phyloP scores from a whole-genome alignment of 2,329 filamentous ascomycete species.

The Plectosphaerella cucumerina region DNA sequence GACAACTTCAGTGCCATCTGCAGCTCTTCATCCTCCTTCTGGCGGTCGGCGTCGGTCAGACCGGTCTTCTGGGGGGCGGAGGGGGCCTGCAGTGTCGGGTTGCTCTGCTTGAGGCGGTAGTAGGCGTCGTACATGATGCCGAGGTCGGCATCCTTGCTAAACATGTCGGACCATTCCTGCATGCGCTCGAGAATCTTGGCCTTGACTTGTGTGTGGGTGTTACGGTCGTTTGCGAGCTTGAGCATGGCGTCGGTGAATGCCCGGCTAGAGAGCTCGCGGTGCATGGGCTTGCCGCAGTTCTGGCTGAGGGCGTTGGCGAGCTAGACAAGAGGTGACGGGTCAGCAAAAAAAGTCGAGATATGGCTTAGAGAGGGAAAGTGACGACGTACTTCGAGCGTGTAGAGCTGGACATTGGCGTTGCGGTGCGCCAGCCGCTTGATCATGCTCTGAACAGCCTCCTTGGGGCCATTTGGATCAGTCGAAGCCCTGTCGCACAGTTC shows the following conservation, averaged over 20 bases:
- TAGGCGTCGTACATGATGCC: slow-evolving; percentile 98
- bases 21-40: slow-evolving; percentile 94
- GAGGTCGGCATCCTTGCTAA: slow-evolving; percentile 80
- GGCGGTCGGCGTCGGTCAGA: slow-evolving; percentile 83
- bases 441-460: slow-evolving; percentile 83
- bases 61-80: slow-evolving; percentile 91
- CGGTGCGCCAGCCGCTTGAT: slow-evolving; percentile 90
- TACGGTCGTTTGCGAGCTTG: slow-evolving; percentile 87
- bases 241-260: slow-evolving; percentile 93
- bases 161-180: slow-evolving; percentile 96
- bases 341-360: too few relatives aligned
- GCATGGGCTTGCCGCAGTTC: slow-evolving; percentile 82
- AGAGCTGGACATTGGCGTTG: slow-evolving; percentile 94
- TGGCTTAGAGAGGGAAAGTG: not conserved
- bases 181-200: slow-evolving; percentile 95
- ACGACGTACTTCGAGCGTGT: slow-evolving; percentile 75
- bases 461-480: slow-evolving; percentile 56
- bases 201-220: slow-evolving; percentile 95
- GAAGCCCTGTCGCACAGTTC: slow-evolving; percentile 59
- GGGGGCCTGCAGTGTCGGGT: slow-evolving; percentile 85
- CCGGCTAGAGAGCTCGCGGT: slow-evolving; percentile 84
- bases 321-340: slow-evolving; percentile 33
- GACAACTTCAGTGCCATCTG: slow-evolving; percentile 94
- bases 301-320: slow-evolving; percentile 88
- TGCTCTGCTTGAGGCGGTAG: slow-evolving; percentile 74